Conservation (phyloP, 169 alveolate species). For the Plasmodium gaboni region DNA sequence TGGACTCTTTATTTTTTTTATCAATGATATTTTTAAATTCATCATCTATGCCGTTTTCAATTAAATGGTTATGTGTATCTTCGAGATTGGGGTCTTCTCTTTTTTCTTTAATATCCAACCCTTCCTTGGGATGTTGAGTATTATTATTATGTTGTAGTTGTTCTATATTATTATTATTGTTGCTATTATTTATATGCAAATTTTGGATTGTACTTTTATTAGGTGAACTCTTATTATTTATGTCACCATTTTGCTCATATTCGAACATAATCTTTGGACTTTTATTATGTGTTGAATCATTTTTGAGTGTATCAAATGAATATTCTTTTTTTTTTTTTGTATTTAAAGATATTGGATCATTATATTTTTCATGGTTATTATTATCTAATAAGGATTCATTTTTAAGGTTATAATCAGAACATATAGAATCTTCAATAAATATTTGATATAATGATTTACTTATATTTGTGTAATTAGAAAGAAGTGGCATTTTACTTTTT, state of each 20-base stretch:
- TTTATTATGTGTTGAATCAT: too few relatives aligned
- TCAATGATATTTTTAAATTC: slow-evolving; percentile 8
- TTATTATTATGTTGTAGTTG: background rate
- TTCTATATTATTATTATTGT: background rate
- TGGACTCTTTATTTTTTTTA: slow-evolving; percentile 9
- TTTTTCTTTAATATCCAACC: background rate
- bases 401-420: slow-evolving; percentile 6
- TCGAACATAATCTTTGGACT: too few relatives aligned
- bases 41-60: background rate
- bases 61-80: background rate
- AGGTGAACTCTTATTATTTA: too few relatives aligned
- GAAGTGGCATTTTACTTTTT: background rate
- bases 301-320: background rate
- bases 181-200: background rate
- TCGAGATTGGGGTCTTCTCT: background rate
- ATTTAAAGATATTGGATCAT: background rate
- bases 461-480: slow-evolving; percentile 54
- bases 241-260: too few relatives aligned
- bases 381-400: slow-evolving; percentile 1
- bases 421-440: slow-evolving; percentile 21
- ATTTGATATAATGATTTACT: slow-evolving; percentile 30
- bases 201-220: too few relatives aligned
- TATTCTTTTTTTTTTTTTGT: slow-evolving; percentile 37
- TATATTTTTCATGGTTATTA: background rate
- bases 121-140: background rate